Base-by-base conservation (phyloP, 176 grass and related monocot species). In the Tuctoria greenei region DNA sequence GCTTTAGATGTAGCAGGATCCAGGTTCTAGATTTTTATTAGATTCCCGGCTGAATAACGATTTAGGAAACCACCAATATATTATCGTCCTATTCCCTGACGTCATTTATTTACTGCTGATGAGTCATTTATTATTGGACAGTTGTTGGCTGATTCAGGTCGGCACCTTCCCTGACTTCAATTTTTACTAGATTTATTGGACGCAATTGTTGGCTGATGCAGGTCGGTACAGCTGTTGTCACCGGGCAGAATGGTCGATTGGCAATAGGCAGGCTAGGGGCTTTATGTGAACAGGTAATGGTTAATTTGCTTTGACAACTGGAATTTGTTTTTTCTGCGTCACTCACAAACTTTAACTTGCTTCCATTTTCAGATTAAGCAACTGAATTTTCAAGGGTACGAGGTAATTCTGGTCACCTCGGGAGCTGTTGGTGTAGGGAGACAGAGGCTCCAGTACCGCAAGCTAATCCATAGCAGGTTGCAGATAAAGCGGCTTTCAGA, bases 201-300 rank as follows among this genome's bases (percentile, higher is more conserved):
- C 13, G 5, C 46, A 5, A 4, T 8, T 44, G 36, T 62, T 16
- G 37, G n/a, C 34, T 67, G 35, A 67, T 3, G 20, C 71, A 98
- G 95, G 91, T 98, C 16, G 95, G 91, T 47, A 98, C 95, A 31
- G 96, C 96, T 42, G 89, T 99, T 81, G 92, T 99, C 12, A 99
- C 96, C 11, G 82, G 96, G 45, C 38, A 80, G 80, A 88, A 95
- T 75, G 96, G 96, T 23, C 86, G 96, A 64, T 82, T 99, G 80
- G 96, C 96, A 20, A 64, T 99, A 78, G 96, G 96, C 44, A 89
- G 92, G 80, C 69, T 99, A 7, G 96, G 92, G 24, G 73, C 87
- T 66, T 64, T 95, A 38, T 99, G 91, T 60, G 96, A 99, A 60
- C 96, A 99, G 85, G 96, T 95, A 81, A 74, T 41, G 23, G 4